Evolutionary conservation across 352 stramenopile genomes (phyloP).

Genomic region (Phytophthora pisi): DNA sequence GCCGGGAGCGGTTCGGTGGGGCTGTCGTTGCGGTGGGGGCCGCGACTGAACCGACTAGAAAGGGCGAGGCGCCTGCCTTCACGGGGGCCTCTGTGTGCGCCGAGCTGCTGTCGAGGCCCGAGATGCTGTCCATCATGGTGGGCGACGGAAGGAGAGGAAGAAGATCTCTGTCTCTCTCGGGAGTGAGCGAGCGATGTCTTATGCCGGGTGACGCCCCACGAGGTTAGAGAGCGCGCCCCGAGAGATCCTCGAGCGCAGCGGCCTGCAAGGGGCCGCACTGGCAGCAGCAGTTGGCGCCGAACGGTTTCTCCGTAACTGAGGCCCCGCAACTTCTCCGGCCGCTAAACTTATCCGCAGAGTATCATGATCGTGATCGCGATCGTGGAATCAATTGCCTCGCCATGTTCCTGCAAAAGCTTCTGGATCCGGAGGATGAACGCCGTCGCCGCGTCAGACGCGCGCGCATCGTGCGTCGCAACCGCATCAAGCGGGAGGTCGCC

Average conservation of each 20-base stretch:
- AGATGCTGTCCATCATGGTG: conserved; percentile 29
- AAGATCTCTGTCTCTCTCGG: no score
- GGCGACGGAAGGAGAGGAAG: conserved; percentile 8
- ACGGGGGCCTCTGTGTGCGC: neutral
- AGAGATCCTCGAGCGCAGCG: conserved; percentile 33
- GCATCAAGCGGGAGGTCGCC: conserved; percentile 61
- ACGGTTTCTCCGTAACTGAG: conserved; percentile 35
- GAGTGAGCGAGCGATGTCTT: conserved; percentile 13
- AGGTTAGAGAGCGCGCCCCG: conserved; percentile 18
- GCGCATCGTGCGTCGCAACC: conserved; percentile 63
- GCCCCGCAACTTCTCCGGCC: conserved; percentile 14
- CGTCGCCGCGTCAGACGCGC: conserved; percentile 50
- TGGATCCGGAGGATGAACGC: conserved; percentile 61
- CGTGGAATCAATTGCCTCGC: no score
- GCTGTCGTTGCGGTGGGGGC: conserved; percentile 8
- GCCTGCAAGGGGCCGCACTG: conserved; percentile 20
- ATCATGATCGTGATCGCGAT: conserved; percentile 1
- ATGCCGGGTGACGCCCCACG: conserved; percentile 5
- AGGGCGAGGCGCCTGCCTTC: conserved; percentile 1
- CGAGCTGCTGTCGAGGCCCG: conserved; percentile 5
- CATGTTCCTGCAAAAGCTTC: conserved; percentile 60
- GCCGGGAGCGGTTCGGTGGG: conserved; percentile 21
- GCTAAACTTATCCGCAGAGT: conserved; percentile 36
- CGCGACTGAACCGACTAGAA: conserved; percentile 19
- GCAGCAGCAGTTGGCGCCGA: conserved; percentile 30